Percentiles rank a stretch among this genome's conserved stretches.
Conservation (phyloP, 352 stramenopile species). For the Saprolegnia diclina region DNA sequence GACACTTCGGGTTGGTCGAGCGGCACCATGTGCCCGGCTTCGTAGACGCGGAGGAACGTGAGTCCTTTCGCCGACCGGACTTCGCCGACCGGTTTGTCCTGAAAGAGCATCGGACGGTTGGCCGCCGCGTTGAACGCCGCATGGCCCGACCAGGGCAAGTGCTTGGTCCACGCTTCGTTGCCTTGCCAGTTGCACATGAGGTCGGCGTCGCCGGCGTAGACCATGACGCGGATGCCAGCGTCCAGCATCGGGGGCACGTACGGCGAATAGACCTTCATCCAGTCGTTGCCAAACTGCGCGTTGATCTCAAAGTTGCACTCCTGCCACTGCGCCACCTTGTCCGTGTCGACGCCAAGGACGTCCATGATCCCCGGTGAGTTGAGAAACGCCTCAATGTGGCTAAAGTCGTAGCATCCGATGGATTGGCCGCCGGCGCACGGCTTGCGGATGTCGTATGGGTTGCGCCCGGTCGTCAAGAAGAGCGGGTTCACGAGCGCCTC, state of each 20-base stretch:
- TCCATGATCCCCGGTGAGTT: constrained; percentile 44
- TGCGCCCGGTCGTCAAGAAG: constrained; percentile 40
- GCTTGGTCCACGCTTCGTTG: constrained; percentile 45
- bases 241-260: constrained; percentile 86
- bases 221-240: constrained; percentile 68
- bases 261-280: constrained; percentile 86
- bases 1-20: constrained; percentile 46
- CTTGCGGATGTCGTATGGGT: constrained; percentile 71
- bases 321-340: constrained; percentile 60
- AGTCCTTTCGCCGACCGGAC: constrained; percentile 36
- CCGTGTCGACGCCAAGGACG: constrained; percentile 33
- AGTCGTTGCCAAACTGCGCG: constrained; percentile 84
- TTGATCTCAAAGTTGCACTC: constrained; percentile 92
- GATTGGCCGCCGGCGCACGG: constrained; percentile 33
- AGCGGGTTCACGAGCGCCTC: constrained; percentile 38
- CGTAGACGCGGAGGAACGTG: constrained; percentile 36
- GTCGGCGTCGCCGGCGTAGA: constrained; percentile 92
- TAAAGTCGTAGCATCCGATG: constrained; percentile 48
- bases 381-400: constrained; percentile 49
- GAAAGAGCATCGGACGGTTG: constrained; percentile 15
- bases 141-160: constrained; percentile 51
- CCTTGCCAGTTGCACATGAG: constrained; percentile 42
- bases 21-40: constrained; percentile 46
- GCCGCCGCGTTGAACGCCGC: constrained; percentile 49
- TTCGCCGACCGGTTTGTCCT: constrained; percentile 30